Base-by-base conservation (phyloP, 2,329 filamentous ascomycete species). In the Phyllosticta citriasiana region DNA sequence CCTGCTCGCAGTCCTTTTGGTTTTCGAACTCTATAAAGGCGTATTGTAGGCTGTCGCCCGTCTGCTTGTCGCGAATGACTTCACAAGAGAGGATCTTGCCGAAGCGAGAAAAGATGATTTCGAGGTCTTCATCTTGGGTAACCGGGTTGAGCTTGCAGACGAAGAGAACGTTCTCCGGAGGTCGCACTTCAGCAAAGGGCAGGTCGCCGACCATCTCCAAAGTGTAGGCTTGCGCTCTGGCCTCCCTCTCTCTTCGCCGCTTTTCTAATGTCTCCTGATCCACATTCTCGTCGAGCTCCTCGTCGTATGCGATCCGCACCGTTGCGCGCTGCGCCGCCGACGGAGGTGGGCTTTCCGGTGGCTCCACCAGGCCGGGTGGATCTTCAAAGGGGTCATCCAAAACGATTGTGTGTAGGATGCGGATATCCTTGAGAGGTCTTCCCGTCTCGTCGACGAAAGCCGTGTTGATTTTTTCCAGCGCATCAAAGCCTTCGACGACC, bases 131-230 rank as follows among this genome's bases (percentile, higher is more conserved):
- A 70, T 97, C 93, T 70, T 90, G 88, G 9, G 94, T 99, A 55
- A 99, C 91, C 0, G 94, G 94, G 68, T 99, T 99, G 53, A 99
- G 81, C 73, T 99, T 99, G 86, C 94, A 99, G 53, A 99, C 92
- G 71, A 99, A 99, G 1, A 99, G 81, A 14, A 99, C 87, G 73
- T 99, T 97, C 77, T 99, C 94, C 0, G 94, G 94, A 4, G 94
- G 94, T 68, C 93, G 95, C 67, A 99, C 92, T 75, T 99, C 94
- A 63, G 94, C 94, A 74, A 97, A 99, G 4, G 94, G 94, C 62
- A 99, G 79, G 73, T 99, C 94, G 53, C 94, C 94, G 76, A 99
- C 94, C 86, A 99, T 95, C 77, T 99, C 94, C 55, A 99, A 81
- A 1, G 93, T 97, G 69, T 99, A 78, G 0, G 94, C 94, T 74